Evolutionary conservation across 2,329 filamentous ascomycete species (phyloP).

Genomic region (Fusarium domesticum): DNA sequence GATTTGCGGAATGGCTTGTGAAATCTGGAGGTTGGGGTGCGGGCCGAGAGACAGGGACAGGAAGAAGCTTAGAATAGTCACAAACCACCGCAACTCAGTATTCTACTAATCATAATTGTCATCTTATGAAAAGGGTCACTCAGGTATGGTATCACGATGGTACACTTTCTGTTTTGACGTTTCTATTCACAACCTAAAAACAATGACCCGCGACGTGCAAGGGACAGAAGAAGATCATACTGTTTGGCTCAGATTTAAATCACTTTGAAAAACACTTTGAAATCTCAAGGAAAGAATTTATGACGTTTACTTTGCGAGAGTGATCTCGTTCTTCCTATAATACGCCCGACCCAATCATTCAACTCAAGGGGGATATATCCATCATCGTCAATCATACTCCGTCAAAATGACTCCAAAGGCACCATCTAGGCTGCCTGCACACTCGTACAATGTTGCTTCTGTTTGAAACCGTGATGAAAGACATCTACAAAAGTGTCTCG

Average conservation of each 20-base stretch:
- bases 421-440: constrained; percentile 3
- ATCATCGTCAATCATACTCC: constrained; percentile 15
- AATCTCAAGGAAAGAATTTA: constrained; percentile 23
- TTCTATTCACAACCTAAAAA: too few relatives aligned
- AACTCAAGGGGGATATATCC: constrained; percentile 27
- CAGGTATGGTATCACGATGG: too few relatives aligned
- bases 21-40: background rate
- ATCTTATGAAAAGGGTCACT: too few relatives aligned
- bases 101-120: too few relatives aligned
- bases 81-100: too few relatives aligned
- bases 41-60: too few relatives aligned
- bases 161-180: too few relatives aligned
- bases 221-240: background rate
- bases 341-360: constrained; percentile 27
- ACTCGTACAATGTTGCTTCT: constrained; percentile 5
- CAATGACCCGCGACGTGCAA: background rate
- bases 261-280: background rate
- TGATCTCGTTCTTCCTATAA: constrained; percentile 28
- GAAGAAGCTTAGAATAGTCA: too few relatives aligned
- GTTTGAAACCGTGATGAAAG: background rate
- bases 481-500: constrained; percentile 72
- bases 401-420: constrained; percentile 10
- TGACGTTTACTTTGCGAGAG: constrained; percentile 29
- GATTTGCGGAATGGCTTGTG: background rate
- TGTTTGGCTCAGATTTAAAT: background rate